phyloP scores from a whole-genome alignment of 2,329 filamentous ascomycete genomes.

The Aspergillus neoniger region DNA sequence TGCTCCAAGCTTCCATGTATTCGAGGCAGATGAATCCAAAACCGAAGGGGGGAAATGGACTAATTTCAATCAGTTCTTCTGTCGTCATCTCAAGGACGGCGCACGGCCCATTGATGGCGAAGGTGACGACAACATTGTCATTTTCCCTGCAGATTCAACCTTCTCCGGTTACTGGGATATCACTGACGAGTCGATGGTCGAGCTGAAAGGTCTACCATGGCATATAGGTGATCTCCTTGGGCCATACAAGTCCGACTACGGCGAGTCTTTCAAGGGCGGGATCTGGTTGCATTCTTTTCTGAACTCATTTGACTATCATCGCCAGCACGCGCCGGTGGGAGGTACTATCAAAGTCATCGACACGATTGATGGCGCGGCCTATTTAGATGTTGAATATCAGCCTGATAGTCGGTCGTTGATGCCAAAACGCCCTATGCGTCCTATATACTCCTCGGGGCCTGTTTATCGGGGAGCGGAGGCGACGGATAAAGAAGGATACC shows the following conservation, averaged over 20 bases:
- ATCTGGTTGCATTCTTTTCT: slow-evolving; percentile 47
- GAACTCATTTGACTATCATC: slow-evolving; percentile 46
- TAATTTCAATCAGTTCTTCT: slow-evolving; percentile 3
- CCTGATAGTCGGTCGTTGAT: not conserved
- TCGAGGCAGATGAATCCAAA: slow-evolving; percentile 26
- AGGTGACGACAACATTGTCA: slow-evolving; percentile 33
- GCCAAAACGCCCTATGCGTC: not conserved
- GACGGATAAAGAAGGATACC: slow-evolving; percentile 42
- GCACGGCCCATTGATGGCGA: not conserved
- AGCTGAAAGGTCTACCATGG: not conserved
- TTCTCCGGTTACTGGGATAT: slow-evolving; percentile 32
- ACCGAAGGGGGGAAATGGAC: slow-evolving; percentile 11
- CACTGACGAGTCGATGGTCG: slow-evolving; percentile 21
- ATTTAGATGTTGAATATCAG: slow-evolving; percentile 37
- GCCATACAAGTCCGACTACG: slow-evolving; percentile 27
- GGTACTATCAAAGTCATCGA: slow-evolving; percentile 43
- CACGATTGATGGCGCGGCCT: slow-evolving; percentile 41
- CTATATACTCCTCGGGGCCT: not conserved
- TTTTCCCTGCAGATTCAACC: slow-evolving; percentile 42
- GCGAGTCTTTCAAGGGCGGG: slow-evolving; percentile 41
- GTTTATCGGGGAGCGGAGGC: slow-evolving; percentile 21
- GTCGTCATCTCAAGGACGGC: not conserved
- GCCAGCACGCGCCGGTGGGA: slow-evolving; percentile 44
- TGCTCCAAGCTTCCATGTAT: slow-evolving; percentile 32
- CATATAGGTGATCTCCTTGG: not conserved